phyloP scores from a whole-genome alignment of 768 basidiomycete genomes.

The Amanita brunnescens region DNA sequence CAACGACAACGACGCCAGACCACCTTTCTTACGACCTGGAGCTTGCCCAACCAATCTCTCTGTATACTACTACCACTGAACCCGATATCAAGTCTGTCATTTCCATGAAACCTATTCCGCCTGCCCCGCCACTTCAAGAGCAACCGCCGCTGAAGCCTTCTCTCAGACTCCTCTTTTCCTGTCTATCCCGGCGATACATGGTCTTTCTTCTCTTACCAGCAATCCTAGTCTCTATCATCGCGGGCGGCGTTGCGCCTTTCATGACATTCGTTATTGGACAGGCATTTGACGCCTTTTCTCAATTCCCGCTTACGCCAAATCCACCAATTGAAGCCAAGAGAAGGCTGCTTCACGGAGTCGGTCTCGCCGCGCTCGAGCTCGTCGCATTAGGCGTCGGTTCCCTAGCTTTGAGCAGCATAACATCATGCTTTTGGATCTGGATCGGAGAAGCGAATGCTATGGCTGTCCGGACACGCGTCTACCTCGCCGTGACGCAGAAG shows the following conservation, averaged over 20 bases:
- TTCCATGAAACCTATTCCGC: constrained; percentile 2
- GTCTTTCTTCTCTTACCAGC: constrained; percentile 59
- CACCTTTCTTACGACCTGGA: constrained; percentile 14
- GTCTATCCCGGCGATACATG: constrained; percentile 49
- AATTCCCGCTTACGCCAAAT: constrained; percentile 29
- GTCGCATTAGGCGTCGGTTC: constrained; percentile 57
- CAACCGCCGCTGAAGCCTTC: constrained; percentile 15
- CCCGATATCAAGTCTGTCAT: constrained; percentile 11
- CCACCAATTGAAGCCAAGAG: constrained; percentile 34
- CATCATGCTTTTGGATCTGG: constrained; percentile 78
- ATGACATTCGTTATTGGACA: constrained; percentile 81
- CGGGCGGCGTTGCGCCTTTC: constrained; percentile 73
- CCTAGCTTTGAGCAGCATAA: constrained; percentile 64
- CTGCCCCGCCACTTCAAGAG: background rate
- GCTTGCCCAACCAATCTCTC: constrained; percentile 17
- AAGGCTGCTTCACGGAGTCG: constrained; percentile 46
- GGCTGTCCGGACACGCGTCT: constrained; percentile 60
- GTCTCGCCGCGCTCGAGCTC: constrained; percentile 56
- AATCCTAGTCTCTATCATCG: constrained; percentile 46
- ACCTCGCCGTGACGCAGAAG: constrained; percentile 53
- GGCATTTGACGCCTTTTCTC: constrained; percentile 67
- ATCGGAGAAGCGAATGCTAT: constrained; percentile 76
- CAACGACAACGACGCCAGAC: background rate
- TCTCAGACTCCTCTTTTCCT: constrained; percentile 48
- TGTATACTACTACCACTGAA: constrained; percentile 10